Conservation (phyloP, 202 grass and related monocot genomes). For the Bolboschoenoplectus hybrid region DNA sequence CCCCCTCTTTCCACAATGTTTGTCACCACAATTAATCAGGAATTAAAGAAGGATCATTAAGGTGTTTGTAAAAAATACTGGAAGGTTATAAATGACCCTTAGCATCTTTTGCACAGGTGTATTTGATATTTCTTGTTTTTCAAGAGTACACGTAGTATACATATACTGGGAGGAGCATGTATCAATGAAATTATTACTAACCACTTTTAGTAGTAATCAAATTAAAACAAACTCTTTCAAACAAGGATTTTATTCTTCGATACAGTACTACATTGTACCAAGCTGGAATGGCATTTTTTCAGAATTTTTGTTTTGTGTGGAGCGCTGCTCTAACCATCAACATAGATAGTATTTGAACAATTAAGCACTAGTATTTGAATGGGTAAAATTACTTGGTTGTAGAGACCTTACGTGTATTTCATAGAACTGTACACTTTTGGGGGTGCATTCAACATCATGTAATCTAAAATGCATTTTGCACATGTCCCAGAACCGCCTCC, state of each 20-base stretch:
- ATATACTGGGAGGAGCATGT: neutral
- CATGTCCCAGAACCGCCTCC: slow-evolving; percentile 97
- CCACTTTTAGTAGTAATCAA: neutral
- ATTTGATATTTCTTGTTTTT: slow-evolving; percentile 19
- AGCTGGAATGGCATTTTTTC: neutral
- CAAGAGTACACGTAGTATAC: neutral
- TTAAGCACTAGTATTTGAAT: neutral
- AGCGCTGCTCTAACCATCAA: neutral
- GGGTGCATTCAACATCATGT: slow-evolving; percentile 96
- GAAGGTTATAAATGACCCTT: slow-evolving; percentile 3
- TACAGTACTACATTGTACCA: neutral
- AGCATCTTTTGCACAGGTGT: neutral
- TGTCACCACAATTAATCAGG: neutral
- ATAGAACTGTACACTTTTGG: slow-evolving; percentile 92
- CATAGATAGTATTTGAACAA: neutral
- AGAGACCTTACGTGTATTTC: slow-evolving; percentile 81
- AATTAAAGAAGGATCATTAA: slow-evolving; percentile 3
- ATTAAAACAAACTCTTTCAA: neutral
- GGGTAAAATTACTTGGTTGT: neutral
- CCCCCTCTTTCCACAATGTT: neutral
- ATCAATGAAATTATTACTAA: neutral
- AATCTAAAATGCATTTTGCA: slow-evolving; percentile 92
- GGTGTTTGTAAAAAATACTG: neutral
- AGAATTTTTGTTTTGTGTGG: neutral
- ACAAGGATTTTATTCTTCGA: neutral